These are phyloP conservation scores for Nannizzia gypsea DNA, from an alignment of 2,329 filamentous ascomycete genomes.

Conservation along the genomic window DNA sequence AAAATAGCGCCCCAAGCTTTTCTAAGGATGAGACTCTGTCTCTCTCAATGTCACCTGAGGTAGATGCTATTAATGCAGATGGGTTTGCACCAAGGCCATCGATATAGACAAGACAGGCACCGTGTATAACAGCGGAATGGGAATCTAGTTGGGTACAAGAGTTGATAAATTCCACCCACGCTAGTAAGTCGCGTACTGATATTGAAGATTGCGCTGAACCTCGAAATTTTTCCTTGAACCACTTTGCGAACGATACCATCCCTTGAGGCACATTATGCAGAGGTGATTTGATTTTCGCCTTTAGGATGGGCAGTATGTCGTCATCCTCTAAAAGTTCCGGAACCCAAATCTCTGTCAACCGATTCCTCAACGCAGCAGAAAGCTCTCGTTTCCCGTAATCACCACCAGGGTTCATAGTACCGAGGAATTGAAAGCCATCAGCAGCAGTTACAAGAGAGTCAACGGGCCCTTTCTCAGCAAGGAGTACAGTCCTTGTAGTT, in stretches of 20 bases:
- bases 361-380: constrained; percentile 85
- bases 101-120: constrained; percentile 88
- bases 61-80: constrained; percentile 67
- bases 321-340: constrained; percentile 71
- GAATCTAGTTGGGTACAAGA: constrained; percentile 41
- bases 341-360: constrained; percentile 98
- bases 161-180: constrained; percentile 91
- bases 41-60: constrained; percentile 54
- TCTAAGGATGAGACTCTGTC: constrained; percentile 63
- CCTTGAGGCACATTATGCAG: constrained; percentile 49
- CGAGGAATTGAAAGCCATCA: constrained; percentile 84
- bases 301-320: constrained; percentile 79
- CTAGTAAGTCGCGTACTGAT: constrained; percentile 82
- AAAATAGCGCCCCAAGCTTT: constrained; percentile 57
- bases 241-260: constrained; percentile 79
- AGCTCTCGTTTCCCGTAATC: constrained; percentile 98
- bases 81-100: constrained; percentile 93
- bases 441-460: constrained; percentile 67
- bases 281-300: constrained; percentile 53
- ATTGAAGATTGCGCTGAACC: constrained; percentile 64
- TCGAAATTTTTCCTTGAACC: constrained; percentile 76
- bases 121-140: constrained; percentile 55
- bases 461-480: constrained; percentile 85
- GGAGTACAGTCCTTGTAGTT: constrained; percentile 67
- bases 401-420: constrained; percentile 97